Conservation (phyloP, 371 early-diverging fungal genomes). For the Apophysomyces ossiformis region DNA sequence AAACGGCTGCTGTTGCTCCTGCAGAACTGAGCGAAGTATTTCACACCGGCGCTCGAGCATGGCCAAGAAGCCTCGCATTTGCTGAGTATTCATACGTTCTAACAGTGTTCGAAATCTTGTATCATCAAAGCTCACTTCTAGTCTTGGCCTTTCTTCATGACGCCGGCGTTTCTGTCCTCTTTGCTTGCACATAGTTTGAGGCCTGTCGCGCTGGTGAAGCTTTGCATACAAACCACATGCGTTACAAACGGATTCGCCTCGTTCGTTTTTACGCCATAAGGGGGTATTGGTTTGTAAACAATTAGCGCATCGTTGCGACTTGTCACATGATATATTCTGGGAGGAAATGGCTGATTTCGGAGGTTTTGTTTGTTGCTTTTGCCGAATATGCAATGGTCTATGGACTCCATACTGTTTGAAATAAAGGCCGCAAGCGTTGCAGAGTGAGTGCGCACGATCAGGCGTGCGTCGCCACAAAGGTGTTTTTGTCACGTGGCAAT, state of each 20-base stretch:
- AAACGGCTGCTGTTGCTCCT: slow-evolving; percentile 13
- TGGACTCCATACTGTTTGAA: slow-evolving; percentile 76
- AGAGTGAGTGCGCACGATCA: slow-evolving; percentile 77
- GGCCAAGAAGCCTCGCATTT: slow-evolving; percentile 58
- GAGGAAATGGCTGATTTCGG: background rate
- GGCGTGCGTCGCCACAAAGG: slow-evolving; percentile 87
- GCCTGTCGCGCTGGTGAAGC: slow-evolving; percentile 73
- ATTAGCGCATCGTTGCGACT: slow-evolving; percentile 64
- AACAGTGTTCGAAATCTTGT: slow-evolving; percentile 50
- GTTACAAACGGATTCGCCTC: slow-evolving; percentile 85
- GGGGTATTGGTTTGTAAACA: slow-evolving; percentile 88
- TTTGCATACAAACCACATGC: slow-evolving; percentile 90
- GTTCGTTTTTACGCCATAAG: slow-evolving; percentile 83
- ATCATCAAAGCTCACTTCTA: slow-evolving; percentile 31
- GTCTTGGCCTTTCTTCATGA: slow-evolving; percentile 21
- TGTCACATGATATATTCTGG: background rate
- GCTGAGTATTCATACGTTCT: slow-evolving; percentile 54
- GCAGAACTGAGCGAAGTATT: slow-evolving; percentile 34
- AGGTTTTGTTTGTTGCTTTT: slow-evolving; percentile 44
- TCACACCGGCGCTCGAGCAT: slow-evolving; percentile 56
- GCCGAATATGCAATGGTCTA: slow-evolving; percentile 69
- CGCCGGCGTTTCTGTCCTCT: slow-evolving; percentile 69
- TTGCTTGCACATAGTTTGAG: slow-evolving; percentile 64
- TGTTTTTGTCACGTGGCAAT: slow-evolving; percentile 80
- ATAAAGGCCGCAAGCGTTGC: slow-evolving; percentile 88